Evolutionary conservation across 306 rosid genomes (phyloP).

Genomic region (Glycine tomentella): DNA sequence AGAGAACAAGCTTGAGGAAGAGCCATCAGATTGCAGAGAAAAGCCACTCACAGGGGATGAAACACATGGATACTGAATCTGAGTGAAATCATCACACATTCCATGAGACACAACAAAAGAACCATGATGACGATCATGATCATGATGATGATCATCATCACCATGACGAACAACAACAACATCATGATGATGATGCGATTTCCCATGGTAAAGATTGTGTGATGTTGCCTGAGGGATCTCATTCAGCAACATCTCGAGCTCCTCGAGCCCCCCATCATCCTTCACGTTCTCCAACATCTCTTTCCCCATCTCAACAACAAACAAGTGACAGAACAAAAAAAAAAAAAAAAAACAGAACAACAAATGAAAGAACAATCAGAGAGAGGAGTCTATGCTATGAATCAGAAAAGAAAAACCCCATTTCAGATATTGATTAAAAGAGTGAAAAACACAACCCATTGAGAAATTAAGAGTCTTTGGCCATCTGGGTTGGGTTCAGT

Average conservation of each 20-base stretch:
- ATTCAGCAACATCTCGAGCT: constrained; percentile 58
- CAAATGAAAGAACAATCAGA: constrained; percentile 17
- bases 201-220: constrained; percentile 43
- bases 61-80: constrained; percentile 47
- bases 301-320: constrained; percentile 35
- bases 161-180: too few species aligned
- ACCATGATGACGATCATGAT: constrained; percentile 29
- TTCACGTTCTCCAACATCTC: constrained; percentile 46
- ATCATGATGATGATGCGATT: constrained; percentile 8
- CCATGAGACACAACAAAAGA: constrained; percentile 41
- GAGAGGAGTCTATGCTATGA: constrained; percentile 23
- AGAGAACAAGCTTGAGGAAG: constrained; percentile 68
- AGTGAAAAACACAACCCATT: background rate
- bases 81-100: constrained; percentile 50
- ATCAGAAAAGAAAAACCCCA: constrained; percentile 6
- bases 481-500: constrained; percentile 31
- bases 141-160: constrained; percentile 18
- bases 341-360: background rate
- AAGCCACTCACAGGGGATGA: constrained; percentile 65
- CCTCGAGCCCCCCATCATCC: constrained; percentile 49
- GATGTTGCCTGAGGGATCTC: constrained; percentile 75
- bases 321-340: background rate
- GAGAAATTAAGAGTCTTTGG: constrained; percentile 25
- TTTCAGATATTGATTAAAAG: constrained; percentile 35
- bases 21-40: constrained; percentile 62